Evolutionary conservation across 2,329 filamentous ascomycete genomes (phyloP).

Genomic region (Septoria linicola): DNA sequence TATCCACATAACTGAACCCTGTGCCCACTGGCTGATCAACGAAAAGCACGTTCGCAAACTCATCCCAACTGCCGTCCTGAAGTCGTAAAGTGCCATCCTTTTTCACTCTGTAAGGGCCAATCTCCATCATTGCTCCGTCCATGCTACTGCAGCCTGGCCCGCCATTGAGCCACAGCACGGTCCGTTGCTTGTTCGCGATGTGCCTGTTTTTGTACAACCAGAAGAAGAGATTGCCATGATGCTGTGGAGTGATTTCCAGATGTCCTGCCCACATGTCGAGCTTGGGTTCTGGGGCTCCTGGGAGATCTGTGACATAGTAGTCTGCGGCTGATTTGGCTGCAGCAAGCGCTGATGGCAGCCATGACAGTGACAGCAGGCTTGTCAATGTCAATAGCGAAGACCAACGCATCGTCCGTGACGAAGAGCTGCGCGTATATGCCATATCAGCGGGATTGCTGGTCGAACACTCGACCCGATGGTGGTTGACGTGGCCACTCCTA

Average conservation of each 20-base stretch:
- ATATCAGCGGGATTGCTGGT: slow-evolving; percentile 14
- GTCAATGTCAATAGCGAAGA: slow-evolving; percentile 18
- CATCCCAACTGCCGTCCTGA: slow-evolving; percentile 97
- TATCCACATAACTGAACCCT: slow-evolving; percentile 93
- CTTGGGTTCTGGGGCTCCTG: slow-evolving; percentile 72
- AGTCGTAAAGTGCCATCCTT: slow-evolving; percentile 68
- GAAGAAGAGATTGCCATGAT: slow-evolving; percentile 95
- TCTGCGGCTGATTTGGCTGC: slow-evolving; percentile 69
- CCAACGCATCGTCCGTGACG: slow-evolving; percentile 18
- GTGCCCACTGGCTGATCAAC: slow-evolving; percentile 97
- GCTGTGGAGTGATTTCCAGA: slow-evolving; percentile 80
- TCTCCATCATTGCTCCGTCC: slow-evolving; percentile 94
- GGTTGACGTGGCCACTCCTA: slow-evolving; percentile 24
- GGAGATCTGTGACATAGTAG: slow-evolving; percentile 83
- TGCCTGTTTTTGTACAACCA: slow-evolving; percentile 97
- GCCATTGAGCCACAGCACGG: slow-evolving; percentile 95
- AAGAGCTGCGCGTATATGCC: slow-evolving; percentile 16
- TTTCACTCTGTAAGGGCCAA: slow-evolving; percentile 86
- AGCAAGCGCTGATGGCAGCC: slow-evolving; percentile 21
- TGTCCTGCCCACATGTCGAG: slow-evolving; percentile 99
- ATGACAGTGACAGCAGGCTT: slow-evolving; percentile 22
- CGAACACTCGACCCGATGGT: not conserved
- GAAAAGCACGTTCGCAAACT: slow-evolving; percentile 95
- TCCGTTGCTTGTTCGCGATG: slow-evolving; percentile 86
- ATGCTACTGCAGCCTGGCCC: slow-evolving; percentile 96